Evolutionary conservation across 1,284 basidiomycete genomes (phyloP), one percentile per base, ranked within the genome.

Genomic region (Rhodotorula mucilaginosa): DNA sequence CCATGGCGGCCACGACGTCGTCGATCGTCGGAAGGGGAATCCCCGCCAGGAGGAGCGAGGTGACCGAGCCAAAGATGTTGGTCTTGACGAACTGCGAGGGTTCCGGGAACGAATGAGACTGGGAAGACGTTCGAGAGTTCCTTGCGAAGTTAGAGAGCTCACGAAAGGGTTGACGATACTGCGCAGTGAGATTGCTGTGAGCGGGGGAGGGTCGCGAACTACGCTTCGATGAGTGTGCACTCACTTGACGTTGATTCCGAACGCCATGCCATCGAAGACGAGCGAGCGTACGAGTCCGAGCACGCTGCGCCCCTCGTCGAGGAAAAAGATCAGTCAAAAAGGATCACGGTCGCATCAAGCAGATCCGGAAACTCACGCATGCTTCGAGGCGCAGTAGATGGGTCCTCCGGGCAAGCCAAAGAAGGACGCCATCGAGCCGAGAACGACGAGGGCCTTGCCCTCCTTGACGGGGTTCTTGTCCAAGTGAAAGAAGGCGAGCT

Each of bases 211-310:
- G 26, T 26, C 26, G 26, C 26, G 26, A 26, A 26, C 26, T 26
- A 26, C 26, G 26, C 26, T 26, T 26, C 26, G 26, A 26, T 26
- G 26, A 26, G 26, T 26, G 26, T 26, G 26, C 26, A 68, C 39
- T 44, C 85, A 86, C 51, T 88, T 83, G 68, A 82, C 81, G 19
- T 81, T 82, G 39, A 86, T 80, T 23, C 86, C 82, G 56, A 82
- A 74, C 2, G 76, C 19, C 10, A 79, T 77, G 31, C 84, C 80
- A 29, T 80, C 76, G 46, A 81, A 80, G 67, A 83, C 78, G 2
- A 87, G 76, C 4, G 85, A 82, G 21, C 86, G 83, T 84, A 86
- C 85, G 39, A 88, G 69, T 5, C 87, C 88, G 3, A 88, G 81
- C 1, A 79, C 70, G 19, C 70, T 56, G 26, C 74, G 23, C 39